Percentiles rank a stretch among this genome's conserved stretches.
phyloP scores from a whole-genome alignment of 2,329 filamentous ascomycete species.

The Blastomyces silverae region DNA sequence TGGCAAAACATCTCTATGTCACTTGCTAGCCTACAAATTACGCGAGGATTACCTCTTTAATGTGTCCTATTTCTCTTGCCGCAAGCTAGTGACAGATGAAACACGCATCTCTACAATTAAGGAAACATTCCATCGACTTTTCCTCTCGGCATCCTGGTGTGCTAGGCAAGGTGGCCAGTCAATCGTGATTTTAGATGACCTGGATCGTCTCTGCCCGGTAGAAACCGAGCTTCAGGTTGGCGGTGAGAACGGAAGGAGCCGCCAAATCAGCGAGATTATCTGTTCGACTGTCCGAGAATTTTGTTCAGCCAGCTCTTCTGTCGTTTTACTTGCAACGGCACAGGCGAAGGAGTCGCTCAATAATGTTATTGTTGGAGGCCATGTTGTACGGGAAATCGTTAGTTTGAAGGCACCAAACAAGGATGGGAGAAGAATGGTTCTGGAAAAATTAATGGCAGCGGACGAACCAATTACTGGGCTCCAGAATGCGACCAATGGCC shows the following conservation, averaged over 20 bases:
- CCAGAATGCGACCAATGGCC: conserved; percentile 27
- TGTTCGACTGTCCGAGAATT: conserved; percentile 77
- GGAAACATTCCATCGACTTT: conserved; percentile 74
- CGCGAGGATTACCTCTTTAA: conserved; percentile 69
- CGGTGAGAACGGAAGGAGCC: conserved; percentile 85
- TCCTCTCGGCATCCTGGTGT: conserved; percentile 86
- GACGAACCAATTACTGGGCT: conserved; percentile 38
- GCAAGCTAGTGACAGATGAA: conserved; percentile 83
- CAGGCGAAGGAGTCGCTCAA: conserved; percentile 91
- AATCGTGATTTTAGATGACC: conserved; percentile 81
- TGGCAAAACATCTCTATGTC: conserved; percentile 78
- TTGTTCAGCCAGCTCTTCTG: conserved; percentile 68
- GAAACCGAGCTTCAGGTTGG: conserved; percentile 93
- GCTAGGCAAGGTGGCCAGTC: conserved; percentile 76
- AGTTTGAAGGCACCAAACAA: conserved; percentile 88
- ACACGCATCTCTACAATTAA: conserved; percentile 84
- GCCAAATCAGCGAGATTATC: conserved; percentile 84
- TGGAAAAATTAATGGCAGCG: conserved; percentile 66
- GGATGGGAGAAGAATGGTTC: conserved; percentile 72
- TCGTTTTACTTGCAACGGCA: conserved; percentile 83
- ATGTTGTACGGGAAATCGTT: conserved; percentile 86
- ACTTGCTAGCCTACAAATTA: conserved; percentile 66
- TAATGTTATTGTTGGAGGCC: conserved; percentile 80
- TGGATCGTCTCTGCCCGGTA: conserved; percentile 85
- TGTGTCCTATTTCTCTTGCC: conserved; percentile 77